phyloP scores from a whole-genome alignment of 2,329 filamentous ascomycete genomes.

The Phoma sp. region DNA sequence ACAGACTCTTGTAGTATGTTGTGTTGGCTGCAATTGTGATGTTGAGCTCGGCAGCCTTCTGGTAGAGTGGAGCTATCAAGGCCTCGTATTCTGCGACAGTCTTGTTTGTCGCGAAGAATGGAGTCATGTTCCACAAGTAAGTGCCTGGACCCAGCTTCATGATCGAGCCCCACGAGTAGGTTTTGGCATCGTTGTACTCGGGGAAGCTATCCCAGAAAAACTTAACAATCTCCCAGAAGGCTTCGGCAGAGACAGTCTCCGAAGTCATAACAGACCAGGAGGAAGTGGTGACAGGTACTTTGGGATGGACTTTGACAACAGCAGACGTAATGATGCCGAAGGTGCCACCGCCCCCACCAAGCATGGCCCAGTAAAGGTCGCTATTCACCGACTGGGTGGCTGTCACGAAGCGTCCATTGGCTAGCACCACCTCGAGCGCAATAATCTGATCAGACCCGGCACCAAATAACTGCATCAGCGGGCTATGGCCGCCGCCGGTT shows the following conservation, averaged over 20 bases:
- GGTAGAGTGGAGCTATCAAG: slow-evolving; percentile 33
- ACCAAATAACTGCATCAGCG: slow-evolving; percentile 57
- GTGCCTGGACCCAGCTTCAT: slow-evolving; percentile 30
- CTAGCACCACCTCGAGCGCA: slow-evolving; percentile 45
- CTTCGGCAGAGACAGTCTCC: slow-evolving; percentile 38
- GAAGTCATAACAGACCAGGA: slow-evolving; percentile 40
- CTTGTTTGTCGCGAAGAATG: slow-evolving; percentile 40
- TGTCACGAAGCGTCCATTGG: slow-evolving; percentile 35
- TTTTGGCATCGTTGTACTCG: slow-evolving; percentile 34
- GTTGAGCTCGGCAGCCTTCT: slow-evolving; percentile 30
- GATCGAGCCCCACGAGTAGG: slow-evolving; percentile 38
- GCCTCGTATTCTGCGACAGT: slow-evolving; percentile 32
- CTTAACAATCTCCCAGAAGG: slow-evolving; percentile 39
- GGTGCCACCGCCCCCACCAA: slow-evolving; percentile 47
- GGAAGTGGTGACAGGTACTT: slow-evolving; percentile 39
- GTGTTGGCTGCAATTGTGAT: slow-evolving; percentile 35
- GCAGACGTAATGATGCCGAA: slow-evolving; percentile 46
- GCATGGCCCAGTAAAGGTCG: slow-evolving; percentile 49
- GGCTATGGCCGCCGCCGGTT: slow-evolving; percentile 62
- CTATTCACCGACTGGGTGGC: slow-evolving; percentile 43
- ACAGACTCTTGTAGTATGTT: slow-evolving; percentile 35
- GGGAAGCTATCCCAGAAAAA: slow-evolving; percentile 35
- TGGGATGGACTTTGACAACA: slow-evolving; percentile 44
- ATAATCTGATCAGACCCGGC: slow-evolving; percentile 47
- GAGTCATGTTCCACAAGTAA: slow-evolving; percentile 37